Conservation (phyloP, 441 rosid species). For the Gossypium davidsonii region DNA sequence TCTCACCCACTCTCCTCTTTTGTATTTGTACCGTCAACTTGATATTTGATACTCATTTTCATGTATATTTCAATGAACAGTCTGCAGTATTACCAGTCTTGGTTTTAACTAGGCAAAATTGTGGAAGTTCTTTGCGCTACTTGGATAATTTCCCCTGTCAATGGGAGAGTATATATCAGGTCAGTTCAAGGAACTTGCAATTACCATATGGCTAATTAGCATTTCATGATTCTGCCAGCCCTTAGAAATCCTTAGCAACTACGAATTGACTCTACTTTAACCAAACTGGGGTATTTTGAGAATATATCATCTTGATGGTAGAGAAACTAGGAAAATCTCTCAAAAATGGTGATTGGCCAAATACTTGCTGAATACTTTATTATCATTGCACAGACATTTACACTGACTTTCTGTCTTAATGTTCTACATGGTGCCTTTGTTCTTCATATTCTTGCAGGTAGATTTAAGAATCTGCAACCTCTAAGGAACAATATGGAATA, state of each 20-base stretch:
- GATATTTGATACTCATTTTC: constrained; percentile 1
- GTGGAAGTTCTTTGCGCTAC: constrained; percentile 15
- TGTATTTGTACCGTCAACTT: background rate
- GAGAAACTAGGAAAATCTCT: background rate
- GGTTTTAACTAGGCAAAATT: constrained; percentile 11
- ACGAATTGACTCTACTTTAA: background rate
- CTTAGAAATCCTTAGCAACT: background rate
- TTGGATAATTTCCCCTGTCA: background rate
- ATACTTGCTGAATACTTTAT: background rate
- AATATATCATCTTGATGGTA: background rate
- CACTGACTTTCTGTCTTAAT: background rate
- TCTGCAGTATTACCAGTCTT: constrained; percentile 12
- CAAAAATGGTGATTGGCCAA: background rate
- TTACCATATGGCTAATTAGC: background rate
- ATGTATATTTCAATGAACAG: constrained; percentile 4
- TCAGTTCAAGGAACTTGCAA: constrained; percentile 12
- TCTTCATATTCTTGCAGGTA: constrained; percentile 5
- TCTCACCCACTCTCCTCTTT: constrained; percentile 8
- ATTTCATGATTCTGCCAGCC: background rate
- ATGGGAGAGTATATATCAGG: constrained; percentile 13
- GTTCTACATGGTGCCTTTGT: background rate
- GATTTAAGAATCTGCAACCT: background rate
- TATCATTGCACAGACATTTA: background rate
- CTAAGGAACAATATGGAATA: background rate
- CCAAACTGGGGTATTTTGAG: background rate